A percentile compares a stretch with the other conserved stretches of the same genome.
These are phyloP conservation scores for Pythium periplocum DNA, from an alignment of 352 stramenopile genomes.

Conservation along the genomic window DNA sequence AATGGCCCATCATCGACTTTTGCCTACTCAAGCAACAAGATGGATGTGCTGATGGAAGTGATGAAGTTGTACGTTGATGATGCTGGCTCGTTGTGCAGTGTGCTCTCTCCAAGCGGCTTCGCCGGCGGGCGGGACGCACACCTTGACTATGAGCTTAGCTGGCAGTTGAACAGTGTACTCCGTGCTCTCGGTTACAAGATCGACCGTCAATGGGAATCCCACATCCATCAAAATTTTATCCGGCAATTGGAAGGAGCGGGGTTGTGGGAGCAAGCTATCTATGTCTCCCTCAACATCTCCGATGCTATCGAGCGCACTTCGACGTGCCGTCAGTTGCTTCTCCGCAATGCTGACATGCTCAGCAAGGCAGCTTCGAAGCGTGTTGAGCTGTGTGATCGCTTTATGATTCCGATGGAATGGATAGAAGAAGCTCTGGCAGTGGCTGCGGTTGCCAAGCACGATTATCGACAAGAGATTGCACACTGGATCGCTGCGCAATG, in stretches of 20 bases:
- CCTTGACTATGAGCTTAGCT: conserved; percentile 75
- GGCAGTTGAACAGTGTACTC: conserved; percentile 72
- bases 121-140: conserved; percentile 6
- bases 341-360: conserved; percentile 59
- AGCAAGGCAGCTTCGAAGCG: conserved; percentile 19
- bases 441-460: conserved; percentile 34
- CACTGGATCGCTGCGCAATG: conserved; percentile 62
- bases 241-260: conserved; percentile 59
- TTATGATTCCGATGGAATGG: conserved; percentile 55
- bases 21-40: conserved; percentile 4
- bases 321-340: conserved; percentile 56
- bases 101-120: conserved; percentile 23
- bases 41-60: conserved; percentile 28
- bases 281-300: conserved; percentile 76
- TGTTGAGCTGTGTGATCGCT: conserved; percentile 44
- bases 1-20: conserved; percentile 3
- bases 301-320: conserved; percentile 42
- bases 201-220: conserved; percentile 67
- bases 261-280: conserved; percentile 68
- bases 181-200: conserved; percentile 69
- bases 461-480: conserved; percentile 60
- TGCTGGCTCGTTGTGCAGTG: conserved; percentile 18
- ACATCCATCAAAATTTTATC: conserved; percentile 82
- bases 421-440: conserved; percentile 64
- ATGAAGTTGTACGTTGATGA: conserved; percentile 31